Conservation (phyloP, 148 eudicot species). For the Drosera capensis region DNA sequence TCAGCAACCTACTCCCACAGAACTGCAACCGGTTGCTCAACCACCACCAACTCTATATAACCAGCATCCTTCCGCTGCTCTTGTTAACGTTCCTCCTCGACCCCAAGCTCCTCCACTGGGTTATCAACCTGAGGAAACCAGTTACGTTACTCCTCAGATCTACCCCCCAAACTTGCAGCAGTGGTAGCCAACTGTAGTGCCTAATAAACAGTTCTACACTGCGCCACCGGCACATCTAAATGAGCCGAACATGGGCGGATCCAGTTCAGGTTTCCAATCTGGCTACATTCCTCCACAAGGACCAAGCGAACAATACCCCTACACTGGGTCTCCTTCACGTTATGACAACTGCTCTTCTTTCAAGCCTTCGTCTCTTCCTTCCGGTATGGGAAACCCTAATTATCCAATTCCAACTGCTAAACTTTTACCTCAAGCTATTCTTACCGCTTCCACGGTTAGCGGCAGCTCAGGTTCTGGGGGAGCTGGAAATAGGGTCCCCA, state of each 20-base stretch:
- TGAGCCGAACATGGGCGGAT: constrained; percentile 47
- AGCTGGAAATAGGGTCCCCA: constrained; percentile 63
- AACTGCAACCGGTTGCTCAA: constrained; percentile 28
- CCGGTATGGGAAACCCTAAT: constrained; percentile 31
- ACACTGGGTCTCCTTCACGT: constrained; percentile 42
- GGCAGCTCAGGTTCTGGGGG: constrained; percentile 47
- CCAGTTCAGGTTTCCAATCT: constrained; percentile 37
- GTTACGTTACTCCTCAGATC: constrained; percentile 27
- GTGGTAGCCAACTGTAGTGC: constrained; percentile 18
- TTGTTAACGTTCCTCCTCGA: constrained; percentile 22
- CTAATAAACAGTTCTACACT: constrained; percentile 20
- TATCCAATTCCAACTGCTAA: constrained; percentile 61
- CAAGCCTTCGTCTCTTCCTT: constrained; percentile 36
- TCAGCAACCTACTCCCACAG: constrained; percentile 31
- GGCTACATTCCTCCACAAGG: constrained; percentile 38
- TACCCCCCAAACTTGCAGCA: constrained; percentile 31
- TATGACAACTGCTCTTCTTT: constrained; percentile 42
- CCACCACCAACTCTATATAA: constrained; percentile 27
- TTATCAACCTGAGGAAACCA: constrained; percentile 44
- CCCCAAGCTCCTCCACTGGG: constrained; percentile 22
- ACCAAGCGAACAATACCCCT: constrained; percentile 40
- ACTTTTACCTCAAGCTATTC: constrained; percentile 42
- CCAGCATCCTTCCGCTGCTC: constrained; percentile 28
- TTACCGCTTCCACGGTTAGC: constrained; percentile 41
- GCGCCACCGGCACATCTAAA: constrained; percentile 35